Conservation (phyloP, 441 rosid species). For the Brassica hybrid region DNA sequence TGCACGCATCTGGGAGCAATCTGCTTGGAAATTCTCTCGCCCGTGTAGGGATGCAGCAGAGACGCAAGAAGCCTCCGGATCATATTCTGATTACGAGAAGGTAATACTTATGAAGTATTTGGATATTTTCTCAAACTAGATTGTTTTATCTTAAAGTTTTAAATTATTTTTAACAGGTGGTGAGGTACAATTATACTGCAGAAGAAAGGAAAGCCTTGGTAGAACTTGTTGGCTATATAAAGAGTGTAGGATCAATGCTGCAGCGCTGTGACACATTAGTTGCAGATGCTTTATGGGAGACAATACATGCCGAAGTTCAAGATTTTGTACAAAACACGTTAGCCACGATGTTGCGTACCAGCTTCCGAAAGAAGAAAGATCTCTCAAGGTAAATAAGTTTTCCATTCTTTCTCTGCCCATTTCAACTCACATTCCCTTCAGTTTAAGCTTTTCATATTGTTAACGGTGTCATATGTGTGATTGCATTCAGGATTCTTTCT, state of each 20-base stretch:
- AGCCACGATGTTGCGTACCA: constrained; percentile 96
- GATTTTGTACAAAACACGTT: constrained; percentile 97
- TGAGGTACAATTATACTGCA: constrained; percentile 85
- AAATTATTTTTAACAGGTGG: constrained; percentile 63
- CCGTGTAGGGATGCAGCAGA: constrained; percentile 93
- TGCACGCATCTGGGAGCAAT: constrained; percentile 97
- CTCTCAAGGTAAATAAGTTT: constrained; percentile 72
- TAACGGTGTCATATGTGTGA: constrained; percentile 31
- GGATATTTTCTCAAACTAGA: background rate
- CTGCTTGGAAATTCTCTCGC: constrained; percentile 99
- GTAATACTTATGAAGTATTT: constrained; percentile 42
- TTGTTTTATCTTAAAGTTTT: constrained; percentile 6
- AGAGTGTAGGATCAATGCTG: constrained; percentile 95
- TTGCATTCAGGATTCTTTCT: constrained; percentile 86
- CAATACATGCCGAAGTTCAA: constrained; percentile 99
- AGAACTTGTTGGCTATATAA: constrained; percentile 96
- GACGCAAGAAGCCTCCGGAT: constrained; percentile 65
- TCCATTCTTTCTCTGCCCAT: constrained; percentile 24
- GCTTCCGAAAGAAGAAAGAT: constrained; percentile 95
- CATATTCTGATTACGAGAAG: constrained; percentile 96
- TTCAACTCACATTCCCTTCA: background rate
- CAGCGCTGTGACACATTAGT: constrained; percentile 91
- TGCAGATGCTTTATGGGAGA: constrained; percentile 99
- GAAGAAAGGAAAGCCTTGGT: constrained; percentile 97
- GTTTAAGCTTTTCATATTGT: background rate